Percentiles rank a stretch among this genome's conserved stretches.
Evolutionary conservation across 768 basidiomycete genomes (phyloP).

Genomic region (Grammothele lineata): DNA sequence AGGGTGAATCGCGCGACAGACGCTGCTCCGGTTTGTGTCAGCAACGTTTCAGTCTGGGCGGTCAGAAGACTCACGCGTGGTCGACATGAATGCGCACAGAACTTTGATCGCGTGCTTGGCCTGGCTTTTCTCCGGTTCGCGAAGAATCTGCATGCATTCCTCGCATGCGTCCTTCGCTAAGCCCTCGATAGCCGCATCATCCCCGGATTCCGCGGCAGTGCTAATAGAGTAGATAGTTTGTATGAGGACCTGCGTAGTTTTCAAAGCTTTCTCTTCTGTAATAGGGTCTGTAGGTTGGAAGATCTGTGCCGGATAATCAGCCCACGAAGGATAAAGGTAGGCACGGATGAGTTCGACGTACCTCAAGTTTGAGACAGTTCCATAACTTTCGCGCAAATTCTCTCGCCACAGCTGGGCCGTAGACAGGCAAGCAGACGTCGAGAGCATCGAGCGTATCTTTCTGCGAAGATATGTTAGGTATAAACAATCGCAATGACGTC

Average conservation of each 20-base stretch:
- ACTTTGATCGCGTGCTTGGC: conserved; percentile 86
- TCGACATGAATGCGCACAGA: conserved; percentile 70
- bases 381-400: conserved; percentile 75
- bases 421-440: conserved; percentile 74
- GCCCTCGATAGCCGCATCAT: conserved; percentile 37
- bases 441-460: conserved; percentile 83
- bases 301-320: conserved; percentile 63
- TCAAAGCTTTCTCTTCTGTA: conserved; percentile 73
- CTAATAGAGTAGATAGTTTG: conserved; percentile 55
- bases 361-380: conserved; percentile 90
- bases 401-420: conserved; percentile 61
- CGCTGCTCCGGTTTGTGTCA: conserved; percentile 37
- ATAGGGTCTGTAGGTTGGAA: conserved; percentile 84
- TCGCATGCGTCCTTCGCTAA: conserved; percentile 72
- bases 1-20: conserved; percentile 65
- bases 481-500: background rate
- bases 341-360: conserved; percentile 27
- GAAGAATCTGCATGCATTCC: conserved; percentile 75
- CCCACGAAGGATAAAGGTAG: background rate
- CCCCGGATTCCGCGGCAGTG: conserved; percentile 16
- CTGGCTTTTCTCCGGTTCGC: conserved; percentile 91
- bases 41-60: background rate
- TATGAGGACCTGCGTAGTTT: conserved; percentile 68
- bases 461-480: conserved; percentile 37
- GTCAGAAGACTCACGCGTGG: conserved; percentile 57